Evolutionary conservation across 768 basidiomycete species (phyloP).

Genomic region (Fibroporia radiculosa): DNA sequence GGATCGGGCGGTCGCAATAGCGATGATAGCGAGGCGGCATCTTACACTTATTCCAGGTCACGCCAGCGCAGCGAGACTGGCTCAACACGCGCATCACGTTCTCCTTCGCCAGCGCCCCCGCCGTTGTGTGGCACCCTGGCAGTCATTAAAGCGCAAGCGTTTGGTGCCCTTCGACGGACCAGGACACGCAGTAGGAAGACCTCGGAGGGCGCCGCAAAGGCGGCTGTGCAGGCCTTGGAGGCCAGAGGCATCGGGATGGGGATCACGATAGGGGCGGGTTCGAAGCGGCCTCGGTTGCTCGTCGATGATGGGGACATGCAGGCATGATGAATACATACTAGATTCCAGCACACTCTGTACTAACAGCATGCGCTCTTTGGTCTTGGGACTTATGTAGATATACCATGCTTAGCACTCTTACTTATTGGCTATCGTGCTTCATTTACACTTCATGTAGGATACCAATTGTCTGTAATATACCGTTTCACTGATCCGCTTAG

Average conservation of each 20-base stretch:
- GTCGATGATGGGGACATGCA: slow-evolving; percentile 38
- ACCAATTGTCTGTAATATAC: slow-evolving; percentile 4
- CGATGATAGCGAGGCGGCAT: slow-evolving; percentile 45
- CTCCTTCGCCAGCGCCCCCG: slow-evolving; percentile 38
- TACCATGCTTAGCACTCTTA: slow-evolving; percentile 2
- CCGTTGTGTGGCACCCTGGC: slow-evolving; percentile 74
- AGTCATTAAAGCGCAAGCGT: slow-evolving; percentile 87
- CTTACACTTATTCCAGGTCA: slow-evolving; percentile 32
- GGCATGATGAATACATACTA: slow-evolving; percentile 10
- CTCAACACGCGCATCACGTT: slow-evolving; percentile 32
- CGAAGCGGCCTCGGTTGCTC: slow-evolving; percentile 46
- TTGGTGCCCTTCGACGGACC: slow-evolving; percentile 76
- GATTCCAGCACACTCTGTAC: slow-evolving; percentile 6
- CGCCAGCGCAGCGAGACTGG: slow-evolving; percentile 23
- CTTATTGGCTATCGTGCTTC: slow-evolving; percentile 7
- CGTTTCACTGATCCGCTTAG: no score
- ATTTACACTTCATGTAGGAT: slow-evolving; percentile 4
- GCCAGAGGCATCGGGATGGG: slow-evolving; percentile 65
- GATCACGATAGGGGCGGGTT: slow-evolving; percentile 22
- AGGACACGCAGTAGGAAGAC: slow-evolving; percentile 66
- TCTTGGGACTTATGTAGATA: slow-evolving; percentile 5
- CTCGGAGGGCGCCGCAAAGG: slow-evolving; percentile 64
- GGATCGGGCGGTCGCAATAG: slow-evolving; percentile 32
- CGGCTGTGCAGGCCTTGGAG: slow-evolving; percentile 76
- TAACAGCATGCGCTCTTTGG: slow-evolving; percentile 4